A percentile compares a stretch with the other conserved stretches of the same genome.
phyloP scores from a whole-genome alignment of 345 rosid genomes.

The sweet orange (Citrus sinensis) region DVS_A1.0 CM039164.1:26630501-26631000 shows the following conservation, averaged over 20 bases:
- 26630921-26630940: background rate
- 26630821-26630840: background rate
- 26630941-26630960: background rate
- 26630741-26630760: slow-evolving; percentile 44
- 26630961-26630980: background rate
- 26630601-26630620: slow-evolving; percentile 1
- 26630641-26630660: slow-evolving; percentile 85
- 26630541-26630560: background rate
- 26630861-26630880: background rate
- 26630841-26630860: background rate
- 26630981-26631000: background rate
- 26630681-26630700: slow-evolving; percentile 84
- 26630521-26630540: background rate
- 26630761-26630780: background rate
- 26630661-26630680: slow-evolving; percentile 88
- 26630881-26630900: background rate
- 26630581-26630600: background rate
- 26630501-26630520: background rate
- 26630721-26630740: slow-evolving; percentile 90
- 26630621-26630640: slow-evolving; percentile 88
- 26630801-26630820: background rate
- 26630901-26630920: background rate
- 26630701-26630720: slow-evolving; percentile 78
- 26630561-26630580: background rate
- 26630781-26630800: background rate